A percentile compares a stretch with the other conserved stretches of the same genome.
phyloP scores from a whole-genome alignment of 2,329 filamentous ascomycete species.

The Alternaria triticimaculans region DNA sequence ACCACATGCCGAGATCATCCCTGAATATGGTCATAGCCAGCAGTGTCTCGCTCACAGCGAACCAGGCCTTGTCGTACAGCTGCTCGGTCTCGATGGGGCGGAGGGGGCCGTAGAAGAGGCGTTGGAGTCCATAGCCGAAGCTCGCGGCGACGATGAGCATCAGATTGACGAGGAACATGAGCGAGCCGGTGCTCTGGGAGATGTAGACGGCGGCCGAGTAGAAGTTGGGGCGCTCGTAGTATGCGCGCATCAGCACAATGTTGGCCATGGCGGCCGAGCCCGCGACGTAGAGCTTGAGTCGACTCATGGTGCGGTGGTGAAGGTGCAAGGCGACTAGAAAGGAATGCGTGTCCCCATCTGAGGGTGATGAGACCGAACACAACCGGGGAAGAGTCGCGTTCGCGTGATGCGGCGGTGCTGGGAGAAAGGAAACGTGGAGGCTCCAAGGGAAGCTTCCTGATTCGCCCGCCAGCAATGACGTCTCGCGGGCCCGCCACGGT shows the following conservation, averaged over 20 bases:
- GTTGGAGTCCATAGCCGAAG: constrained; percentile 85
- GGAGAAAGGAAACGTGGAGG: constrained; percentile 16
- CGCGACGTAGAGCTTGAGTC: constrained; percentile 45
- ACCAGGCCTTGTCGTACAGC: constrained; percentile 97
- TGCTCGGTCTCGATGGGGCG: constrained; percentile 96
- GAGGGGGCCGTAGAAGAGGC: constrained; percentile 86
- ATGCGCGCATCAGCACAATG: constrained; percentile 84
- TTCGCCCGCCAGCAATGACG: constrained; percentile 8
- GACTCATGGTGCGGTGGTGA: constrained; percentile 35
- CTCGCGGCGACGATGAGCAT: constrained; percentile 80
- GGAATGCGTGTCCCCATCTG: constrained; percentile 20
- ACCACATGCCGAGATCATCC: constrained; percentile 92
- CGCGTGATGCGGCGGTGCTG: constrained; percentile 16
- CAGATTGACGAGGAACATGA: constrained; percentile 93
- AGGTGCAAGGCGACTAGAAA: constrained; percentile 13
- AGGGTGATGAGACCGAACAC: constrained; percentile 10
- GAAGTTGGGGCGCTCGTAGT: constrained; percentile 95
- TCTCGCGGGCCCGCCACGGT: constrained; percentile 1
- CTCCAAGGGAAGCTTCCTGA: constrained; percentile 10
- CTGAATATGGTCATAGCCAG: constrained; percentile 98
- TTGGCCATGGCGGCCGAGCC: constrained; percentile 82
- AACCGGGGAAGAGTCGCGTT: constrained; percentile 11
- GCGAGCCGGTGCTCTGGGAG: constrained; percentile 92
- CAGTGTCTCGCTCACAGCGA: constrained; percentile 94
- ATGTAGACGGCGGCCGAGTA: constrained; percentile 98